These are phyloP conservation scores for Megacollybia platyphylla DNA, from an alignment of 1,284 basidiomycete species.

Conservation along the genomic window DNA sequence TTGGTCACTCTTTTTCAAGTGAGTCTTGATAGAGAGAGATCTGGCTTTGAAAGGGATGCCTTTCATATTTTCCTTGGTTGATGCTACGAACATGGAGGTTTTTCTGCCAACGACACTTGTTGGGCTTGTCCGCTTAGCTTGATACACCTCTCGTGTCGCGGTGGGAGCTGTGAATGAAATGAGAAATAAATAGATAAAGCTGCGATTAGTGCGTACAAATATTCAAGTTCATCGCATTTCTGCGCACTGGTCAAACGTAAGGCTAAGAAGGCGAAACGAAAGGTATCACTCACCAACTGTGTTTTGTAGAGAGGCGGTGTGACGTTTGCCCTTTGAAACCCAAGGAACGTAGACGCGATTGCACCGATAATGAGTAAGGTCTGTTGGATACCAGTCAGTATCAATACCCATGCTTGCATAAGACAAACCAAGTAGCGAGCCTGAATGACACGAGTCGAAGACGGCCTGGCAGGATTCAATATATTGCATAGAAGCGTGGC, in stretches of 20 bases:
- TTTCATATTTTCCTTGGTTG: slow-evolving; percentile 4
- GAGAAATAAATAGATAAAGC: neutral
- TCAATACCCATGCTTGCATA: neutral
- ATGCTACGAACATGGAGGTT: slow-evolving; percentile 9
- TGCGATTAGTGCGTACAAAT: neutral
- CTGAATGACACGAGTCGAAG: slow-evolving; percentile 36
- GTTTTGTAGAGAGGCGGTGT: slow-evolving; percentile 20
- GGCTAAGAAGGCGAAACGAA: neutral
- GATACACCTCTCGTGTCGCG: slow-evolving; percentile 10
- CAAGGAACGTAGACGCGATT: slow-evolving; percentile 34
- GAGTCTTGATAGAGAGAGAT: slow-evolving; percentile 8
- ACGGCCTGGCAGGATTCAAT: slow-evolving; percentile 18
- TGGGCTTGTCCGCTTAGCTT: slow-evolving; percentile 10
- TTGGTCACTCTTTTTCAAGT: slow-evolving; percentile 4
- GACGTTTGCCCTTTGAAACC: slow-evolving; percentile 26
- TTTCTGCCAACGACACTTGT: slow-evolving; percentile 10
- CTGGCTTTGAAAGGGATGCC: slow-evolving; percentile 7
- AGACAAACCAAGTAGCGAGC: slow-evolving; percentile 24
- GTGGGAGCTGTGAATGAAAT: slow-evolving; percentile 4
- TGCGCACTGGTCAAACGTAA: neutral
- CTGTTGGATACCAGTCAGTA: slow-evolving; percentile 10
- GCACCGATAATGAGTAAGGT: slow-evolving; percentile 30
- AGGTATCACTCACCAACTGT: slow-evolving; percentile 11
- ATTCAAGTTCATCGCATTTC: neutral
- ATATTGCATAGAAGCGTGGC: neutral